Evolutionary conservation across 306 rosid species (phyloP).

Genomic region (Gillenia trifoliata): DNA sequence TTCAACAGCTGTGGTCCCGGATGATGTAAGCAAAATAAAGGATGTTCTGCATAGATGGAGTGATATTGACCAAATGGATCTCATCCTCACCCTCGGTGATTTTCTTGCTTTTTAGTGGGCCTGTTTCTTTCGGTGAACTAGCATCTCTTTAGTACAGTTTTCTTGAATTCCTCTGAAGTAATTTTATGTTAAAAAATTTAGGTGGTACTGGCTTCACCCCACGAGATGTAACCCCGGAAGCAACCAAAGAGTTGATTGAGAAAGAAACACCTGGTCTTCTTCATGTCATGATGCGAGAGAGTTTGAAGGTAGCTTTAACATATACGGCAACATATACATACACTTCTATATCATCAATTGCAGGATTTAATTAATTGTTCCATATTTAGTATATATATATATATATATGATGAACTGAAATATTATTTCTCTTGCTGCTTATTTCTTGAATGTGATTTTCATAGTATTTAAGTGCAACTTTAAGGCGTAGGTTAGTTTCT

Average conservation of each 20-base stretch:
- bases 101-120: neutral
- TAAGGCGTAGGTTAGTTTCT: neutral
- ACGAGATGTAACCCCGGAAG: constrained; percentile 92
- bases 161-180: constrained; percentile 15
- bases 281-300: constrained; percentile 85
- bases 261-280: constrained; percentile 91
- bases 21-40: constrained; percentile 68
- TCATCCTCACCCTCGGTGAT: constrained; percentile 84
- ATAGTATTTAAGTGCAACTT: neutral
- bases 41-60: constrained; percentile 69
- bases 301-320: constrained; percentile 60
- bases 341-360: neutral
- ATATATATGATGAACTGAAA: neutral
- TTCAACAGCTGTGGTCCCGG: constrained; percentile 68
- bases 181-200: constrained; percentile 25
- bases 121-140: constrained; percentile 3
- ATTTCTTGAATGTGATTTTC: neutral
- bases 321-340: neutral
- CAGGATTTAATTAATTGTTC: no score
- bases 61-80: constrained; percentile 72
- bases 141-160: neutral
- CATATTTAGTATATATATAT: no score
- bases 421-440: neutral
- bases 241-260: constrained; percentile 78
- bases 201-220: constrained; percentile 91